Evolutionary conservation across 208 protist genomes (phyloP), one percentile per base, ranked within the genome.

Genomic region (Acanthamoeba royreba): DNA sequence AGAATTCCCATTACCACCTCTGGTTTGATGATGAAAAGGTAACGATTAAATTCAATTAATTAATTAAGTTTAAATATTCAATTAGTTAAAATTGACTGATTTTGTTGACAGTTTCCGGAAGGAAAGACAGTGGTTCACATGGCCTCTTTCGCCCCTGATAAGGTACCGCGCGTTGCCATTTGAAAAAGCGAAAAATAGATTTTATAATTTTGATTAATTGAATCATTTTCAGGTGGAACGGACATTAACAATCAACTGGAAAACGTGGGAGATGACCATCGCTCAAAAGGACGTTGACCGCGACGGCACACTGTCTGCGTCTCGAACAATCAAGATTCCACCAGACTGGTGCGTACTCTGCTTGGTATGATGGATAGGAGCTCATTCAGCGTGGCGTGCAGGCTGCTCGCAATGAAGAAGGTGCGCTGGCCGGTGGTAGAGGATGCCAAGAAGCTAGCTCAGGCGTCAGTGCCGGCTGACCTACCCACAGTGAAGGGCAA

Each of bases 11-110:
- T 17, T 85, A 53, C 43, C 42, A 53, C 74, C 28, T 53, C 25
- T 85, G 74, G 74, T 85, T 85, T 22, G 74, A 85, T 53, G 74
- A 85, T 25, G 74, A 85, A 22, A 52, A 85, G 74, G 74, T 85
- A 8, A 0, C 1, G 19, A 31, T 2, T n/a, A 38, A 8, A 31
- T 8, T 8, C 22, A 1, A 2, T 66, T 38, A 66, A 31, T 66
- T 0, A 22, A 0, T 33, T 66, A n/a, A 0, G 25, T 0, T 35
- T 74, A 74, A 74, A 43, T 22, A n/a, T n/a, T n/a, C n/a, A n/a
- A n/a, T n/a, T n/a, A n/a, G n/a, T n/a, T n/a, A n/a, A n/a, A 0
- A 1, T 53, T 7, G n/a, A 8, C 58, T 28, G 7, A 28, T 69
- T 7, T 53, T 81, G 61, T 35, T 7, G 8, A 15, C 66, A 85